A percentile compares a stretch with the other conserved stretches of the same genome.
Conservation (phyloP, 1,284 basidiomycete species). For the Boletus albobrunnescens region DNA sequence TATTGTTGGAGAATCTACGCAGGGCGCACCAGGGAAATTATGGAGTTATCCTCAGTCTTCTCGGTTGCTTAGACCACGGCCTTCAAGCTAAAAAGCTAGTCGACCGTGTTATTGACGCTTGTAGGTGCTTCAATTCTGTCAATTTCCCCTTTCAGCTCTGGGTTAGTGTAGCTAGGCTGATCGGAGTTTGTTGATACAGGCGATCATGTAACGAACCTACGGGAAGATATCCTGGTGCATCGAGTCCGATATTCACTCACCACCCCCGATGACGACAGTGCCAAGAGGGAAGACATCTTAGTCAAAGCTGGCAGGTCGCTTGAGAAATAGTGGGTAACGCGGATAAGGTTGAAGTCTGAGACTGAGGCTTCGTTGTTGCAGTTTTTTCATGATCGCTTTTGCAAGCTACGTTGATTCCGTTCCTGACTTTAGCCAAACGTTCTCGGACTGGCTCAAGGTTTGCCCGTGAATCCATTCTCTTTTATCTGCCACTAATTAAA, state of each 20-base stretch:
- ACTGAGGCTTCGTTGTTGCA: constrained; percentile 28
- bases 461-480: constrained; percentile 13
- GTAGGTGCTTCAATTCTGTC: constrained; percentile 45
- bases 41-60: constrained; percentile 81
- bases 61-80: constrained; percentile 86
- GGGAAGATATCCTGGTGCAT: constrained; percentile 83
- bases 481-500: not conserved
- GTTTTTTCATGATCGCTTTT: constrained; percentile 94
- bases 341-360: not conserved
- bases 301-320: constrained; percentile 65
- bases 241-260: constrained; percentile 83
- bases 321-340: constrained; percentile 69
- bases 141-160: not conserved
- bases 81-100: constrained; percentile 79
- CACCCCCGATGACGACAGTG: constrained; percentile 62
- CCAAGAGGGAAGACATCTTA: constrained; percentile 52
- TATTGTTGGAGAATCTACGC: constrained; percentile 79
- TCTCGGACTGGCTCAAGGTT: constrained; percentile 85
- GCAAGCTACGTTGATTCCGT: constrained; percentile 84
- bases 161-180: constrained; percentile 10
- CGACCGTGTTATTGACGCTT: constrained; percentile 84
- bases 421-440: constrained; percentile 67
- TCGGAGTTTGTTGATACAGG: constrained; percentile 36
- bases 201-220: constrained; percentile 85
- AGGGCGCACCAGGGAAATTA: constrained; percentile 89